Conservation (phyloP, 768 basidiomycete species). For the Suillus weaverae region DNA sequence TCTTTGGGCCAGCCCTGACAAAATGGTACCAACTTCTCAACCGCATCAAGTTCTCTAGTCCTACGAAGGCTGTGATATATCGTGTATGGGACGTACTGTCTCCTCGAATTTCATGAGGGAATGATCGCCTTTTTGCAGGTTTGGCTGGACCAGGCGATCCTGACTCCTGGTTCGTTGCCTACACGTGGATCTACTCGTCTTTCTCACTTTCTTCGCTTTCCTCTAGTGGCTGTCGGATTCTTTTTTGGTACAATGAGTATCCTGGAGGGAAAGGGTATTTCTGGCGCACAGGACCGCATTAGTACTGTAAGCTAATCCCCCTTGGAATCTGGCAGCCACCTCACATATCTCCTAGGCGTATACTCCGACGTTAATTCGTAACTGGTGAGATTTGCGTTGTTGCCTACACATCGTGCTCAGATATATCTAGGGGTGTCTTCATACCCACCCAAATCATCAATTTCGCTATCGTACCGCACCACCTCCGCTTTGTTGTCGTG, state of each 20-base stretch:
- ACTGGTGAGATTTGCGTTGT: constrained; percentile 51
- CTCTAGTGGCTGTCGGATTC: constrained; percentile 43
- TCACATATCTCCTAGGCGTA: constrained; percentile 51
- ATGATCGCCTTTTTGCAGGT: constrained; percentile 46
- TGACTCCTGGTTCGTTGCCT: constrained; percentile 60
- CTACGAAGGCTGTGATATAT: constrained; percentile 57
- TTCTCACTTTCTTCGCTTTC: constrained; percentile 6
- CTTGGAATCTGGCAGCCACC: not conserved
- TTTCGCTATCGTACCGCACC: constrained; percentile 74
- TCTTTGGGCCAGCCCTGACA: constrained; percentile 83
- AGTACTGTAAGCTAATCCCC: constrained; percentile 26
- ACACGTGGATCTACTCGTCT: not conserved
- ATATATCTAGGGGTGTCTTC: constrained; percentile 58
- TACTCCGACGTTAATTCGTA: constrained; percentile 69
- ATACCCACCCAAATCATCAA: constrained; percentile 79
- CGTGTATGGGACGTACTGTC: constrained; percentile 44
- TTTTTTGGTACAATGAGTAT: constrained; percentile 79
- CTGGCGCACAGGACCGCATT: constrained; percentile 51
- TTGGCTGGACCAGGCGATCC: constrained; percentile 76
- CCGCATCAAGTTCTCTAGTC: constrained; percentile 64
- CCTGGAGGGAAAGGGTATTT: constrained; percentile 69
- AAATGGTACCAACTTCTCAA: constrained; percentile 80
- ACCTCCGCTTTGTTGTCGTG: constrained; percentile 72
- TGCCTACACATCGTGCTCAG: not conserved
- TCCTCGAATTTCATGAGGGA: not conserved